Evolutionary conservation across 2,329 filamentous ascomycete genomes (phyloP), one percentile per base, ranked within the genome.

Genomic region (Aspergillus transmontanensis): DNA sequence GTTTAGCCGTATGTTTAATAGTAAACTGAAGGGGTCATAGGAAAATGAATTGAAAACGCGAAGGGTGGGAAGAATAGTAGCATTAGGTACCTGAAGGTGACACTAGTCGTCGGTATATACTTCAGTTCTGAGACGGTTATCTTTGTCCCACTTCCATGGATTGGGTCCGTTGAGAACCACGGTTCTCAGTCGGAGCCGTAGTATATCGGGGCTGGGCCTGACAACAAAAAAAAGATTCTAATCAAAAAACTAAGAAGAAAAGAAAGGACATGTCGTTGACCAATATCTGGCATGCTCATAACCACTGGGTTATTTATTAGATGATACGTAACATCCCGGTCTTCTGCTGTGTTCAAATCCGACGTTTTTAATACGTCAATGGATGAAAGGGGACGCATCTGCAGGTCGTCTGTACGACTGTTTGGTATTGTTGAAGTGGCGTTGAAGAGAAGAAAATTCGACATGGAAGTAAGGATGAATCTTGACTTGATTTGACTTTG

Each of bases 81-180:
- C 23, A 54, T 10, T 23, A 55, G 32, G 28, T 36, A 55, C 32
- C 51, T 55, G 32, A 55, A 39, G 51, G 21, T 55, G 7, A 55
- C 32, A 55, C 51, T 55, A 55, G 51, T 55, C 9, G 51, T 55
- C 51, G 51, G 51, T 21, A 55, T 55, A 55, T 39, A 55, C 51
- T 26, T 26, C 21, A 34, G 9, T 34, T 54, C 21, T 30, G n/a
- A 51, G 43, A 51, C 26, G 23, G 50, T 53, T 39, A 11, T 55
- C 9, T 21, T 36, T 55, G 51, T 55, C 51, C 51, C 51, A 39
- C 51, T 39, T 55, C 51, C 51, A 41, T 55, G 34, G 51, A 11
- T 55, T 55, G 51, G 51, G 32, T 55, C 51, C n/a, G 32, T 55
- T n/a, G 51, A 36, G 51, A 55, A 55, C 51, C 51, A 55, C 51